A percentile compares a stretch with the other conserved stretches of the same genome.
Evolutionary conservation across 306 rosid genomes (phyloP).

Genomic region (Prinsepia uniflora): DNA sequence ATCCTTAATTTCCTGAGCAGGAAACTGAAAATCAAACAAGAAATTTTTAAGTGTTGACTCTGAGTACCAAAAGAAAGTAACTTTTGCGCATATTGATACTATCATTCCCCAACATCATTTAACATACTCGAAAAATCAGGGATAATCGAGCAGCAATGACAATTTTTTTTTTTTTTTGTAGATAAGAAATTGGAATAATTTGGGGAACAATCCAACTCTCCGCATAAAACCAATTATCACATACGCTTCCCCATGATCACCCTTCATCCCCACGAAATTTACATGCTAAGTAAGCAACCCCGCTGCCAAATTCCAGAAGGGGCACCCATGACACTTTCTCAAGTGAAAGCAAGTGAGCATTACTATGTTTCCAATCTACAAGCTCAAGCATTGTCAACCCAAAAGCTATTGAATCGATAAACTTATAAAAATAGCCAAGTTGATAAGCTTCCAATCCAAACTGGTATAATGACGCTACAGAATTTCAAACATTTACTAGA

Average conservation of each 20-base stretch:
- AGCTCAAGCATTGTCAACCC: neutral
- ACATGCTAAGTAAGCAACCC: no score
- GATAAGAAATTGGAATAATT: no score
- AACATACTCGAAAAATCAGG: no score
- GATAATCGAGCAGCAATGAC: no score
- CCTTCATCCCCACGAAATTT: no score
- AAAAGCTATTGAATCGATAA: neutral
- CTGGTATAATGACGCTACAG: neutral
- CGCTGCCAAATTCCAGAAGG: no score
- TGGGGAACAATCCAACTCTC: no score
- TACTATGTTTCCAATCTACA: neutral
- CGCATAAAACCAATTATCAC: no score
- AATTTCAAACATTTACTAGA: neutral
- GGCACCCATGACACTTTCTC: neutral
- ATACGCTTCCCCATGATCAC: no score
- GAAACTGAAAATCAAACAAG: neutral
- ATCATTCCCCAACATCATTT: no score
- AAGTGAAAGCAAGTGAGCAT: neutral
- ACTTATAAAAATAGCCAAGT: neutral
- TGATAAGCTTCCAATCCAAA: neutral
- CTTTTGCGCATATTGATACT: no score
- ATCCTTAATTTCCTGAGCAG: neutral
- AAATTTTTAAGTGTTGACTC: neutral
- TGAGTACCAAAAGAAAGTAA: neutral
- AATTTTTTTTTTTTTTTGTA: no score